Evolutionary conservation across 2,329 filamentous ascomycete genomes (phyloP), one percentile per base, ranked within the genome.

Genomic region (Bimuria novae-zelandiae): DNA sequence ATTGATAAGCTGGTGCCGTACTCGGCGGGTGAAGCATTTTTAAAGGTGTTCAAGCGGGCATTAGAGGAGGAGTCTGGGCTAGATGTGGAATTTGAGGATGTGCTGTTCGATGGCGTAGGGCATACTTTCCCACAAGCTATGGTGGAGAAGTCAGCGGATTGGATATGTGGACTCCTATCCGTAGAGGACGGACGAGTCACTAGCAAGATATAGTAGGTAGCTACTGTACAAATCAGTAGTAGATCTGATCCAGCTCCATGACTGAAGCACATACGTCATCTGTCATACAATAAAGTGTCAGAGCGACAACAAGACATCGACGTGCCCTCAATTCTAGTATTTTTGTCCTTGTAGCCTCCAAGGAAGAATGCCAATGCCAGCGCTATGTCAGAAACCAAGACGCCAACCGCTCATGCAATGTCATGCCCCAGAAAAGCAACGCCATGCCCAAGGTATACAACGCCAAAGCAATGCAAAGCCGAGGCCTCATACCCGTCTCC

Each of bases 1-100:
- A 82, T 77, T 0, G 90, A 94, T 66, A 86, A 85, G 63, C 73
- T 93, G 3, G 90, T 94, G 14, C 89, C 90, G 12, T 89, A 89
- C 62, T 73, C 75, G 21, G 82, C 79, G 49, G 80, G 81, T 3
- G 77, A 81, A 65, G 79, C 83, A 0, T 89, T 93, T 56, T 57
- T 89, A 19, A 71, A 79, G 0, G 82, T 86, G 56, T 73, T 94
- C 51, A 84, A 85, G 65, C 73, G 77, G 65, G 39, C 87, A 79
- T 81, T 87, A 78, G 54, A 51, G 1, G 76, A 78, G 2, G 82
- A 86, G 6, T 43, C 60, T 6, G 51, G 59, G 16, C 78, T 82
- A 0, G 73, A 75, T 0, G 74, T 89, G 1, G 76, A 76, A 30
- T 68, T 92, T 4, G 82, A 86, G 45, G 85, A 92, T 68, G 80